These are phyloP conservation scores for Posidonia oceanica DNA, from an alignment of 116 monocot species.

Conservation along the genomic window DNA sequence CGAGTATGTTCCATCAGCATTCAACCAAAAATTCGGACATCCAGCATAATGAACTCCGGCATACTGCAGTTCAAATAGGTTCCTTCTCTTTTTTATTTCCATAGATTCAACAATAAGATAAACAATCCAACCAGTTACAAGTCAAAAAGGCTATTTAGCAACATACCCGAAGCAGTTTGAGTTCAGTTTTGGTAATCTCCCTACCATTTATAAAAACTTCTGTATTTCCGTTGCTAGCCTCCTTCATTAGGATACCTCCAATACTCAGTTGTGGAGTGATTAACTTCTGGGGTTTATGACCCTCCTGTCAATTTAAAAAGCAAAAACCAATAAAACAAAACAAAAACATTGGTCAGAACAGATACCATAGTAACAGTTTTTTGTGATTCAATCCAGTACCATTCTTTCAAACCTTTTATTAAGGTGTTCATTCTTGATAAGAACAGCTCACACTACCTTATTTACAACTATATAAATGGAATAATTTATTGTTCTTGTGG, in stretches of 20 bases:
- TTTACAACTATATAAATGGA: not conserved
- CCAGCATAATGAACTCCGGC: constrained; percentile 94
- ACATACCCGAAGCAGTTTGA: constrained; percentile 80
- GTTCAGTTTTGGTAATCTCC: constrained; percentile 83
- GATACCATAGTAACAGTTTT: not conserved
- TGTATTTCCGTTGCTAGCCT: constrained; percentile 92
- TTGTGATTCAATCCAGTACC: not conserved
- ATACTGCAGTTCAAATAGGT: constrained; percentile 32
- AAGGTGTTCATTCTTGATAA: not conserved
- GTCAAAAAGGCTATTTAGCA: not conserved
- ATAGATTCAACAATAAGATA: not conserved
- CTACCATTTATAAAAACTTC: constrained; percentile 81
- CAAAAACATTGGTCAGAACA: not conserved
- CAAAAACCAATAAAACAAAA: not conserved
- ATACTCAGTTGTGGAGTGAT: constrained; percentile 76
- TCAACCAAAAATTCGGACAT: constrained; percentile 87
- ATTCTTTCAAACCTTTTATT: not conserved
- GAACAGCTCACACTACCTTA: not conserved
- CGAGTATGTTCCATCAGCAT: constrained; percentile 92
- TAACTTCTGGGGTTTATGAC: constrained; percentile 76
- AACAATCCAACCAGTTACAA: not conserved
- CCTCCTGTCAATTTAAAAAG: constrained; percentile 38
- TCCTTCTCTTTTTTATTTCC: not conserved
- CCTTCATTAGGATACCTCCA: constrained; percentile 46
- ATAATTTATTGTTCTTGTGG: not conserved